Evolutionary conservation across 306 rosid genomes (phyloP), one percentile per base, ranked within the genome.

Genomic region (Argentina anserina): DNA sequence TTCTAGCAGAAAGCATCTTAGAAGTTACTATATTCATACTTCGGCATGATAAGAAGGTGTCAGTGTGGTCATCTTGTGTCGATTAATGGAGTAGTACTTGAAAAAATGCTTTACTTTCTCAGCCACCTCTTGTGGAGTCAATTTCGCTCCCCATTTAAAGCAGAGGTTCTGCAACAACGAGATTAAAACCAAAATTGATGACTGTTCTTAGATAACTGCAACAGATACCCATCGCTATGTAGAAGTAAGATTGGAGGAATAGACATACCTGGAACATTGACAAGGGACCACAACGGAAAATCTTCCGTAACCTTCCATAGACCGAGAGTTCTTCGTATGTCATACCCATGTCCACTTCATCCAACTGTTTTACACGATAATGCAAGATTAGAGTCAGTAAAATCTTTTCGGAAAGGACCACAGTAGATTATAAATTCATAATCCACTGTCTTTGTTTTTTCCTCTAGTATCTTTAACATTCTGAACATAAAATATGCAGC

Each of bases 331-430:
- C 99, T 77, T 94, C 97, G 0, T 91, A 94, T 43, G 96, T 88
- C 99, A 94, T 91, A 75, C 96, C 99, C 99, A 91, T 91, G 85
- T 94, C 97, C 46, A 91, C 96, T 84, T 94, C 99, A 78, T 94
- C 99, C 58, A 91, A 87, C 95, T 91, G 86, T 68, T 70, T 71
- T 67, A 56, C 65, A 81, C 52, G 70, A 53, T 76, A 79, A 76
- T 70, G 31, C 34, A 67, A 34, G 18, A 65, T 76, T 77, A 63
- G 73, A 71, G 40, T 53, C 67, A 58, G 63, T 67, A 41, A 37
- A 52, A 71, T 65, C 66, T 52, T 42, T 56, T 63, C n/a, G 7
- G 2, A 3, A 9, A 58, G 28, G 52, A 40, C 39, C 15, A n/a
- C 9, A 55, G 65, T 7, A 1, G 17, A 21, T 7, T n/a, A 50